phyloP scores from a whole-genome alignment of 306 rosid genomes.

The Fragaria vesca region DNA sequence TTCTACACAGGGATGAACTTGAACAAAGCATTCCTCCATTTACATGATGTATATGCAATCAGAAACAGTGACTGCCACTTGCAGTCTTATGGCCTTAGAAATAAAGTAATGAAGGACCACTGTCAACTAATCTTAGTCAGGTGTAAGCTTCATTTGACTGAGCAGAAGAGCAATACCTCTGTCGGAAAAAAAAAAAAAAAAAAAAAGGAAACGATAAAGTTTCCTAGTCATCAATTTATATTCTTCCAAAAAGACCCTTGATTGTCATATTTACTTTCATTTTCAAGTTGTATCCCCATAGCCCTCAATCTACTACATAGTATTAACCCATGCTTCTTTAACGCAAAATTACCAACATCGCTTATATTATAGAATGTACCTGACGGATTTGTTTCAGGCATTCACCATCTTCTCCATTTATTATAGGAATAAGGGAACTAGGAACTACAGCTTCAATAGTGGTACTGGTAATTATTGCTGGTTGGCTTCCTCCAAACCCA shows the following conservation, averaged over 20 bases:
- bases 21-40: neutral
- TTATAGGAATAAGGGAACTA: slow-evolving; percentile 62
- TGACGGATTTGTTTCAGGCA: slow-evolving; percentile 91
- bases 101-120: neutral
- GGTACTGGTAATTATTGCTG: slow-evolving; percentile 74
- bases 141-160: neutral
- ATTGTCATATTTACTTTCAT: neutral
- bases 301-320: neutral
- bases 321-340: slow-evolving; percentile 1
- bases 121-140: neutral
- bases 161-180: neutral
- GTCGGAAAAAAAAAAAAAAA: neutral
- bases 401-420: slow-evolving; percentile 94
- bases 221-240: neutral
- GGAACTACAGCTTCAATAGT: slow-evolving; percentile 95
- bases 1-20: neutral
- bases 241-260: neutral
- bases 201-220: neutral
- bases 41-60: neutral
- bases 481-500: slow-evolving; percentile 68
- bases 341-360: neutral
- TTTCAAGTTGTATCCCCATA: neutral
- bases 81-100: neutral
- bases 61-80: neutral
- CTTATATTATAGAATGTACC: slow-evolving; percentile 41